Percentiles rank a stretch among this genome's conserved stretches.
Evolutionary conservation across 176 grass and related monocot genomes (phyloP).

Genomic region (Tuctoria greenei): DNA sequence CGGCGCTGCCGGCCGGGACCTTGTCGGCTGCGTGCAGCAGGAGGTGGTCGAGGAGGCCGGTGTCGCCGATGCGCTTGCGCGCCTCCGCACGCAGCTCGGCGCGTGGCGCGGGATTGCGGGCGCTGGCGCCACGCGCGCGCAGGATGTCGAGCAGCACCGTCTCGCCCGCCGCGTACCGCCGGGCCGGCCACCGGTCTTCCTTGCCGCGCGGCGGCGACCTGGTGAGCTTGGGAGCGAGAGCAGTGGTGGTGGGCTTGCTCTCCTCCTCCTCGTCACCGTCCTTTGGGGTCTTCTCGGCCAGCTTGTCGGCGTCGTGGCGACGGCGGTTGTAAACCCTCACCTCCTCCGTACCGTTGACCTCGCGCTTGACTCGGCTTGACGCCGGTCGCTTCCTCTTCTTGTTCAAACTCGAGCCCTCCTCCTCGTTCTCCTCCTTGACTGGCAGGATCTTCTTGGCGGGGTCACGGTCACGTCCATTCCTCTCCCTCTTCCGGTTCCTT

Average conservation of each 20-base stretch:
- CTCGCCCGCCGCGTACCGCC: conserved; percentile 51
- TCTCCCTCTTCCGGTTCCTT: conserved; percentile 6
- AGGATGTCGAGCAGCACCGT: conserved; percentile 43
- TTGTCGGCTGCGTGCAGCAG: conserved; percentile 62
- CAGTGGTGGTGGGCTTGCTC: neutral
- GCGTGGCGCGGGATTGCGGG: conserved; percentile 34
- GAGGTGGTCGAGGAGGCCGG: conserved; percentile 78
- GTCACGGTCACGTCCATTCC: too few species aligned
- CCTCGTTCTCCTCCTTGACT: neutral
- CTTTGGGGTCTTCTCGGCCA: neutral
- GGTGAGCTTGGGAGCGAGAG: neutral
- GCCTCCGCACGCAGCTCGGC: conserved; percentile 47
- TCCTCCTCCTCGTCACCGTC: neutral
- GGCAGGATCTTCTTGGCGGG: neutral
- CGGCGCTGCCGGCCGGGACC: conserved; percentile 31
- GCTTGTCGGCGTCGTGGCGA: neutral
- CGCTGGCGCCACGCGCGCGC: conserved; percentile 33
- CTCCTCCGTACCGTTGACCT: conserved; percentile 3
- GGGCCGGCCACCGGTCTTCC: conserved; percentile 48
- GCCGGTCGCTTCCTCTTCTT: neutral
- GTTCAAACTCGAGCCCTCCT: neutral
- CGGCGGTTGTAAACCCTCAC: neutral
- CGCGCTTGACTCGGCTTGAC: neutral
- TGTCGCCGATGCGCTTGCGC: conserved; percentile 61
- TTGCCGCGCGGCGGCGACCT: conserved; percentile 29